Percentiles rank a stretch among this genome's conserved stretches.
phyloP scores from a whole-genome alignment of 73 alveolate species.

The Paramecium primaurelia region DNA sequence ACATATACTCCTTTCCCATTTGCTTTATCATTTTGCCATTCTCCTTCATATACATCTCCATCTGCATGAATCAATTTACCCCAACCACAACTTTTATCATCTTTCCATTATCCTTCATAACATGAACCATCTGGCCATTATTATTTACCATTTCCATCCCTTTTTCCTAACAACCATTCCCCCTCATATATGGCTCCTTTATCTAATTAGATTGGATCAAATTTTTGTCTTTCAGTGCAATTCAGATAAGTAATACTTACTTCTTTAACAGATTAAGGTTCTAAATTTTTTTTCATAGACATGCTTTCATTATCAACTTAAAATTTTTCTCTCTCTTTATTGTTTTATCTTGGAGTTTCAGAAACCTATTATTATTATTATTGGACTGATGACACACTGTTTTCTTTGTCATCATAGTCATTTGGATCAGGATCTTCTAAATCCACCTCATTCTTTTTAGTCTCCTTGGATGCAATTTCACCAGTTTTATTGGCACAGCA shows the following conservation, averaged over 20 bases:
- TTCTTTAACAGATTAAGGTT: neutral
- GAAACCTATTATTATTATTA: neutral
- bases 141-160: constrained; percentile 72
- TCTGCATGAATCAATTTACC: constrained; percentile 62
- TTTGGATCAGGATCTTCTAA: neutral
- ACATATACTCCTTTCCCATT: constrained; percentile 77
- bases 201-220: constrained; percentile 64
- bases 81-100: constrained; percentile 56
- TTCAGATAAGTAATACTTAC: neutral
- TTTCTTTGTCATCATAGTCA: neutral
- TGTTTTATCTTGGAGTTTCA: neutral
- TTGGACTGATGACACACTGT: neutral
- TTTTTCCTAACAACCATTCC: constrained; percentile 65
- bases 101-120: constrained; percentile 64
- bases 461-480: neutral
- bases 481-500: neutral
- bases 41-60: constrained; percentile 70
- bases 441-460: neutral
- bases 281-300: neutral
- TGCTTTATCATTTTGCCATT: constrained; percentile 70
- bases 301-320: neutral
- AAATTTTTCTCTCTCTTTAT: neutral
- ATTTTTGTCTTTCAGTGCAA: constrained; percentile 49
- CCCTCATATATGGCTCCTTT: constrained; percentile 71
- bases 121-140: constrained; percentile 73